A percentile compares a stretch with the other conserved stretches of the same genome.
Evolutionary conservation across 2,329 filamentous ascomycete species (phyloP).

Genomic region (Colletotrichum agaves): DNA sequence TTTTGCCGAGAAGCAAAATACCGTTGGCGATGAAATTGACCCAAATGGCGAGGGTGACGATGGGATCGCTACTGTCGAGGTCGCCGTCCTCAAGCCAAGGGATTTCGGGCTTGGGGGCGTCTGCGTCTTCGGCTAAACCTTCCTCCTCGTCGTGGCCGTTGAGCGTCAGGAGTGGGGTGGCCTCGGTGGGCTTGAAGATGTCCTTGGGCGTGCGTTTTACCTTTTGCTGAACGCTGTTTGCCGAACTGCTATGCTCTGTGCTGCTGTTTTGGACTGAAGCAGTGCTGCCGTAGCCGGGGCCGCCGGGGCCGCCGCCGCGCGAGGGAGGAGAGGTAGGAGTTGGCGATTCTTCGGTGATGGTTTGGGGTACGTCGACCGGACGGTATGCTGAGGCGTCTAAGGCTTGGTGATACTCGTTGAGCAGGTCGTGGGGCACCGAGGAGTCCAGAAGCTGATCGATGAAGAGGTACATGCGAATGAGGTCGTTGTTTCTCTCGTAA

Average conservation of each 20-base stretch:
- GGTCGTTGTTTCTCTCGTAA: constrained; percentile 88
- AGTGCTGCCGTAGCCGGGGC: constrained; percentile 38
- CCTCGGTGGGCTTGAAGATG: constrained; percentile 81
- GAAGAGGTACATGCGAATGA: constrained; percentile 92
- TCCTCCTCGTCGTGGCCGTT: constrained; percentile 55
- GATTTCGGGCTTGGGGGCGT: constrained; percentile 64
- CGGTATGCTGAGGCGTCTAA: constrained; percentile 65
- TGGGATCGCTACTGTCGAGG: constrained; percentile 75
- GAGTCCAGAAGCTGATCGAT: constrained; percentile 93
- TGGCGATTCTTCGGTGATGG: constrained; percentile 77
- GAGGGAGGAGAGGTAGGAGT: constrained; percentile 44
- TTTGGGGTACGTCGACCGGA: constrained; percentile 72
- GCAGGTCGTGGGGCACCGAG: constrained; percentile 88
- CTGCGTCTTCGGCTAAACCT: constrained; percentile 44
- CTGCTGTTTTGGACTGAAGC: constrained; percentile 34
- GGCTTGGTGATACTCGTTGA: constrained; percentile 84
- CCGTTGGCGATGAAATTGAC: constrained; percentile 84
- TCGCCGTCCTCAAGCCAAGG: constrained; percentile 79
- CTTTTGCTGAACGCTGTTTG: constrained; percentile 53
- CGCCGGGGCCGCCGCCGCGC: constrained; percentile 21
- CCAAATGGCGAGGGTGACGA: constrained; percentile 90
- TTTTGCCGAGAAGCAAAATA: constrained; percentile 79
- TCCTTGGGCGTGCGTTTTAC: constrained; percentile 86
- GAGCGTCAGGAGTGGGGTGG: constrained; percentile 69
- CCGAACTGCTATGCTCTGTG: constrained; percentile 35